phyloP scores from a whole-genome alignment of 2,329 filamentous ascomycete genomes.

The Mycosphaerelloides madeirae region DNA sequence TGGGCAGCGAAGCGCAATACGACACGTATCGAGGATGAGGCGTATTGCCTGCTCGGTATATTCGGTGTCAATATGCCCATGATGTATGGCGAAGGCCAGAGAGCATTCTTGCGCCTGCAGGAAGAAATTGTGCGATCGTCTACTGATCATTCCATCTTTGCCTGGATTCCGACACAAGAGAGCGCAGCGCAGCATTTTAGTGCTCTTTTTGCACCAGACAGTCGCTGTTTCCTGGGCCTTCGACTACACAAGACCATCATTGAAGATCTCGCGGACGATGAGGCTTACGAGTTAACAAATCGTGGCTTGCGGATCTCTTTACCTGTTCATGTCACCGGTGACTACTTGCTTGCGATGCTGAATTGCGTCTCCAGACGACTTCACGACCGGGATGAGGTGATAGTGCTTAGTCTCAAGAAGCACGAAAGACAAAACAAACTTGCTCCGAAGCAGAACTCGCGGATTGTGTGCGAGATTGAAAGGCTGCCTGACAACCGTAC shows the following conservation, averaged over 20 bases:
- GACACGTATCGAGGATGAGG: not conserved
- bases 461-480: no score
- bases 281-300: not conserved
- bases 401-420: no score
- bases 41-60: not conserved
- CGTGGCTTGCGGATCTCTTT: not conserved
- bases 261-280: not conserved
- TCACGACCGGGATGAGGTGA: no score
- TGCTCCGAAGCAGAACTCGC: no score
- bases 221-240: not conserved
- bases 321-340: not conserved
- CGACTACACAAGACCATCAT: not conserved
- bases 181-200: not conserved
- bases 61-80: not conserved
- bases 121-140: not conserved
- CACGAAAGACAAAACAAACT: no score
- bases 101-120: not conserved
- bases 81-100: not conserved
- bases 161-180: not conserved
- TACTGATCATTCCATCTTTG: not conserved
- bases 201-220: not conserved
- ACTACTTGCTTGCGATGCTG: no score
- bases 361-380: no score
- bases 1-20: not conserved
- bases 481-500: no score